Percentiles rank a stretch among this genome's conserved stretches.
Evolutionary conservation across 2,329 filamentous ascomycete genomes (phyloP).

Genomic region (Biscogniauxia marginata): DNA sequence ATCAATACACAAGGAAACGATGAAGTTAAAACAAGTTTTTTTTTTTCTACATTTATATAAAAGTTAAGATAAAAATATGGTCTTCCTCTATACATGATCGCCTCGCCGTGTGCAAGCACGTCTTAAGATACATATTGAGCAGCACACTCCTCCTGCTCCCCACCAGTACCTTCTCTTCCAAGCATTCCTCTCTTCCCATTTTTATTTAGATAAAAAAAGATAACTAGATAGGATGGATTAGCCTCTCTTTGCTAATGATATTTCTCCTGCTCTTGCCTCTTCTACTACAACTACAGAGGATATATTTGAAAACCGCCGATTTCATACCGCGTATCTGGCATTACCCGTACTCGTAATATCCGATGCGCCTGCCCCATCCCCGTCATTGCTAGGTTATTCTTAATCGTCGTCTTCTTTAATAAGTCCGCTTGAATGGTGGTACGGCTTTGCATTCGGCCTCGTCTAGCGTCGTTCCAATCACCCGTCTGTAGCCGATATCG

Average conservation of each 20-base stretch:
- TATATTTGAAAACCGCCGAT: constrained; percentile 4
- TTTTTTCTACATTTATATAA: no score
- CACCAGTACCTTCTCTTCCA: not conserved
- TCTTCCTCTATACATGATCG: constrained; percentile 28
- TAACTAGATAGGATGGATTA: constrained; percentile 7
- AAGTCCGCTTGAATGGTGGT: constrained; percentile 92
- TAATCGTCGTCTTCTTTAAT: constrained; percentile 49
- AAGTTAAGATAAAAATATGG: constrained; percentile 15
- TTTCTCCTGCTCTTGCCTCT: constrained; percentile 1
- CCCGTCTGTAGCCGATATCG: constrained; percentile 81
- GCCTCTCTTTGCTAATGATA: constrained; percentile 10
- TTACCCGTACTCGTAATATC: no score
- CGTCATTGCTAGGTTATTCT: no score
- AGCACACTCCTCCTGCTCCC: not conserved
- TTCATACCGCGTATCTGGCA: constrained; percentile 16
- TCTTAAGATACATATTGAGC: constrained; percentile 26
- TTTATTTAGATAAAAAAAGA: no score
- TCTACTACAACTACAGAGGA: not conserved
- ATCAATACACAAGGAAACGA: not conserved
- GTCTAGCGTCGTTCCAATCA: constrained; percentile 81
- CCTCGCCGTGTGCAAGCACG: constrained; percentile 16
- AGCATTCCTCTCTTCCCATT: no score
- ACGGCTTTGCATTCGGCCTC: constrained; percentile 96
- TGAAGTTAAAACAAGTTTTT: constrained; percentile 7
- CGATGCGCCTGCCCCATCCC: no score